Percentiles rank a stretch among this genome's conserved stretches.
These are phyloP conservation scores for Luffa acutangula DNA, from an alignment of 306 rosid species.

Conservation along the genomic window DNA sequence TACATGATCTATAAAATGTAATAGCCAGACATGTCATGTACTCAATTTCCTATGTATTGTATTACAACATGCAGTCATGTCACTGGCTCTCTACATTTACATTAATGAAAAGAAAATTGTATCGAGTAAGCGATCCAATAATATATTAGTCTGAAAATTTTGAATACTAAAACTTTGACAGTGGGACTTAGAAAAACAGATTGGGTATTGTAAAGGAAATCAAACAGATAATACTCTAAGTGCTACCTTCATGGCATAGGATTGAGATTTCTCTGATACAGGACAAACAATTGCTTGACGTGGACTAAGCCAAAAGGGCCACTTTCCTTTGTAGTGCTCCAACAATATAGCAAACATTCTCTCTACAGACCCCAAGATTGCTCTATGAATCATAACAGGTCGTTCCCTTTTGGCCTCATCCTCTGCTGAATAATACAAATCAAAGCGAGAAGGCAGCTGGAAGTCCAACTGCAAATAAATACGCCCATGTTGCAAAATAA, in stretches of 20 bases:
- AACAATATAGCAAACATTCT: constrained; percentile 85
- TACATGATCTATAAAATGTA: neutral
- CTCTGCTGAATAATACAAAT: constrained; percentile 80
- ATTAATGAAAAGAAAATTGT: neutral
- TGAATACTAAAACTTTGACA: neutral
- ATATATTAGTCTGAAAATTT: neutral
- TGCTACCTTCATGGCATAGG: constrained; percentile 57
- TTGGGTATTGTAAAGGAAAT: neutral
- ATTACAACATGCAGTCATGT: neutral
- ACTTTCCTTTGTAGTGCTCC: constrained; percentile 92
- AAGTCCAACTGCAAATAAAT: constrained; percentile 73
- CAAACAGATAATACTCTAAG: neutral
- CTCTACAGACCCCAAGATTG: constrained; percentile 81
- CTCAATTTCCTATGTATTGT: neutral
- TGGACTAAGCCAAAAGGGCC: constrained; percentile 99
- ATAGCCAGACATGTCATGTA: neutral
- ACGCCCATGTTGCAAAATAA: constrained; percentile 3
- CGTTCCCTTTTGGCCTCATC: constrained; percentile 80
- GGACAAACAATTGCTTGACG: constrained; percentile 92
- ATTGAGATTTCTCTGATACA: constrained; percentile 70
- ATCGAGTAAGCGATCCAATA: neutral
- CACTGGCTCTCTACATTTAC: neutral
- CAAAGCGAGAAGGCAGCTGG: constrained; percentile 83
- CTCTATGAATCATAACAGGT: constrained; percentile 94
- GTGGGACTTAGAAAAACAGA: neutral